Base-by-base conservation (phyloP, 768 basidiomycete species). In the Mycena venus region DNA sequence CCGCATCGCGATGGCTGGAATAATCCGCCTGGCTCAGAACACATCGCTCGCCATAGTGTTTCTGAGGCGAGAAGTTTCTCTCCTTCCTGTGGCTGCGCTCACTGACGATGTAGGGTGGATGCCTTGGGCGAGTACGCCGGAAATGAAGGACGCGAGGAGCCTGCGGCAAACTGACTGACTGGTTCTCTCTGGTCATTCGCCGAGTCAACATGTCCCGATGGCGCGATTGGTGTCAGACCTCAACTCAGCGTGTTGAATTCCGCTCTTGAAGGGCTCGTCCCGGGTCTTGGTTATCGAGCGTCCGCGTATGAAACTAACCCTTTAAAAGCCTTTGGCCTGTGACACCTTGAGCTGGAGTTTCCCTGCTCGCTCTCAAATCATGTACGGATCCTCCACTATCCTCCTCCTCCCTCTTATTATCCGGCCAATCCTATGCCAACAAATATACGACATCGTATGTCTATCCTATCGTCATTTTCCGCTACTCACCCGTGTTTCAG, bases 361-460 rank as follows among this genome's bases (percentile, higher is more conserved):
- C 60, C 27, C 17, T 14, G 6, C 19, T 51, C n/a, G n/a, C n/a
- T n/a, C 34, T 15, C 27, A 25, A 55, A 40, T 36, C 29, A 72
- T 72, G 70, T n/a, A 51, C 47, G 34, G 42, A 65, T 21, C 21
- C 14, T 15, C n/a, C 44, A n/a, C n/a, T n/a, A 7, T n/a, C 40
- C 14, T 60, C 4, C 36, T 59, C 19, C 32, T 65, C 3, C 31
- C 29, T 23, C 58, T 72, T 36, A 1, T 59, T 7, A 17, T 34
- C 4, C 25, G 59, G n/a, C 62, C 71, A 5, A 82, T 74, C 42
- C 79, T 81, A 53, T 87, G 85, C 15, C 90, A 90, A 75, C 88
- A 90, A 67, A 90, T 91, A 73, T 89, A 84, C 81, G 89, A 89
- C 66, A 84, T 89, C 29, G 90, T 90, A 76, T 70, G 88, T 82